phyloP scores from a whole-genome alignment of 768 basidiomycete species.

The Antrodiella citrinella region DNA sequence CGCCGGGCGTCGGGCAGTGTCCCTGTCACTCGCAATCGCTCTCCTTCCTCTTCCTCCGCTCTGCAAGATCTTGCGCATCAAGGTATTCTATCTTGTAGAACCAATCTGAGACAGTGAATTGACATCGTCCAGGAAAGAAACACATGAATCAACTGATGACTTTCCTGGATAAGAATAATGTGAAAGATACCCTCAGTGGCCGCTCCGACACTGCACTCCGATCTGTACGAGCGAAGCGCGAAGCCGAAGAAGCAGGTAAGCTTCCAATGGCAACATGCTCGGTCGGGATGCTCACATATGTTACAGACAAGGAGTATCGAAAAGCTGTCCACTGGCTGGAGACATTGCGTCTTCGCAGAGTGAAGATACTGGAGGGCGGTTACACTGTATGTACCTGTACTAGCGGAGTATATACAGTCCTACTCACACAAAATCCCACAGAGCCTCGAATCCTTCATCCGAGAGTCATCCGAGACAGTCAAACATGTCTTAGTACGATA shows the following conservation, averaged over 20 bases:
- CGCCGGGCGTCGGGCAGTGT: conserved; percentile 61
- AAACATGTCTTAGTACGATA: conserved; percentile 65
- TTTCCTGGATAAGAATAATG: conserved; percentile 70
- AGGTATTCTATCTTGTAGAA: conserved; percentile 32
- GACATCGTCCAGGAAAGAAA: conserved; percentile 53
- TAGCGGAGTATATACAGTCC: background rate
- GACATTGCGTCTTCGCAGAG: conserved; percentile 72
- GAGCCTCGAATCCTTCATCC: conserved; percentile 77
- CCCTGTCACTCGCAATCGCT: conserved; percentile 52
- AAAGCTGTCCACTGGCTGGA: conserved; percentile 91
- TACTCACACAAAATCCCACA: conserved; percentile 24
- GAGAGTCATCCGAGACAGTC: conserved; percentile 58
- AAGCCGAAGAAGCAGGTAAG: conserved; percentile 83
- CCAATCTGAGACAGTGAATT: background rate
- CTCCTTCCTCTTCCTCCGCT: conserved; percentile 73
- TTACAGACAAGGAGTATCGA: conserved; percentile 77
- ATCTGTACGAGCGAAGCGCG: conserved; percentile 76
- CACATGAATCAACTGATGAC: conserved; percentile 83
- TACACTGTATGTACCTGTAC: conserved; percentile 50
- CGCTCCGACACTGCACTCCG: conserved; percentile 61
- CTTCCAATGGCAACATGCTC: background rate
- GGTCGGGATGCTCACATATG: too few relatives aligned
- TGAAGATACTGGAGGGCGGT: conserved; percentile 76
- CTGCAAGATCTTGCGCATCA: conserved; percentile 87
- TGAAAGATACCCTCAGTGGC: conserved; percentile 51